These are phyloP conservation scores for Mortierella sp. DNA, from an alignment of 371 early-diverging fungal species.

Conservation along the genomic window DNA sequence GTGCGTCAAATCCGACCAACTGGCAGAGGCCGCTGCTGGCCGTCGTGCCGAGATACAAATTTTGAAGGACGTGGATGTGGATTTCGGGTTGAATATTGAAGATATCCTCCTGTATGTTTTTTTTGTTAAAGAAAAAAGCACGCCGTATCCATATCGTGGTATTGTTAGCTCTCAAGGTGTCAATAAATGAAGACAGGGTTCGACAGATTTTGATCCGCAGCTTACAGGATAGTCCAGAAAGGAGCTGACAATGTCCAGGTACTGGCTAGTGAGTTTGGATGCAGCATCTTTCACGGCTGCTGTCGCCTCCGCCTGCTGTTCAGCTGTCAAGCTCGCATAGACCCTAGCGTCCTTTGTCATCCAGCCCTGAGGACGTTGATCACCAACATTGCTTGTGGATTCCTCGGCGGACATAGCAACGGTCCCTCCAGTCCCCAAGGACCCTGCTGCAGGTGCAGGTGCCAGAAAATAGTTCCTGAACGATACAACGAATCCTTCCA, in stretches of 20 bases:
- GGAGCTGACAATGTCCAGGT: slow-evolving; percentile 35
- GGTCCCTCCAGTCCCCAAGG: not conserved
- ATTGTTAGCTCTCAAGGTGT: no score
- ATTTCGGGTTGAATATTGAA: slow-evolving; percentile 37
- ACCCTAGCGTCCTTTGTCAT: slow-evolving; percentile 29
- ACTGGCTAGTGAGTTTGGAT: slow-evolving; percentile 26
- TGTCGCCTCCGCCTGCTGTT: slow-evolving; percentile 23
- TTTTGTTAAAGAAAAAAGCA: no score
- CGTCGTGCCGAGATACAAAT: slow-evolving; percentile 22
- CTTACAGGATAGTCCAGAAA: slow-evolving; percentile 53
- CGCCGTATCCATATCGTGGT: no score
- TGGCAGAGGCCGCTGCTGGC: slow-evolving; percentile 36
- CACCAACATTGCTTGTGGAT: not conserved
- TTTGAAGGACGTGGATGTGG: slow-evolving; percentile 44
- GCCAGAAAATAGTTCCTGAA: slow-evolving; percentile 42
- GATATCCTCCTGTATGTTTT: slow-evolving; percentile 27
- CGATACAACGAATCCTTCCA: slow-evolving; percentile 38
- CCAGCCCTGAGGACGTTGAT: slow-evolving; percentile 29
- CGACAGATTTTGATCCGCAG: slow-evolving; percentile 1
- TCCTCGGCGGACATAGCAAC: not conserved
- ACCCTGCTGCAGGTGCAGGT: slow-evolving; percentile 8
- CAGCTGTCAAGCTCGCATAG: slow-evolving; percentile 23
- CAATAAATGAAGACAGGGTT: no score
- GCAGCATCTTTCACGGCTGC: slow-evolving; percentile 33
- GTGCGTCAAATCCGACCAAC: slow-evolving; percentile 36